Evolutionary conservation across 331 rosid genomes (phyloP).

Genomic region (Pyrus hybrid): DNA sequence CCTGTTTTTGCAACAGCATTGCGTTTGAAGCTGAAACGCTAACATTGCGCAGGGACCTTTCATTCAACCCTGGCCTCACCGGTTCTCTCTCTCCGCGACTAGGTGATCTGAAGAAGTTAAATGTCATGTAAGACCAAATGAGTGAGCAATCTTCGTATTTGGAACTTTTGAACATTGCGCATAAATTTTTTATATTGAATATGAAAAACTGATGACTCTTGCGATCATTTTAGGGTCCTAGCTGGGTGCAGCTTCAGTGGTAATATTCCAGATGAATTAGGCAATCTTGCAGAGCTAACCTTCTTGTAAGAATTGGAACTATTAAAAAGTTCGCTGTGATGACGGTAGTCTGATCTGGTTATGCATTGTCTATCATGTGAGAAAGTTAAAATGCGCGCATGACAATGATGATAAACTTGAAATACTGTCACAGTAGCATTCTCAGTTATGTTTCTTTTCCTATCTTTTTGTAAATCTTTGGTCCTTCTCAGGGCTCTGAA

Average conservation of each 20-base stretch:
- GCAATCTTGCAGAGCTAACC: conserved; percentile 54
- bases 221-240: conserved; percentile 45
- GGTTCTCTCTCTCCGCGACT: conserved; percentile 52
- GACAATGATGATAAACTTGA: too few species aligned
- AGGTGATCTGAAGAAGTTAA: conserved; percentile 48
- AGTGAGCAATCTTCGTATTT: neutral
- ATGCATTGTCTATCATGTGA: too few species aligned
- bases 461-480: neutral
- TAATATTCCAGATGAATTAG: conserved; percentile 59
- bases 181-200: neutral
- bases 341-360: too few species aligned
- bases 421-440: too few species aligned
- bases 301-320: conserved; percentile 53
- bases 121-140: conserved; percentile 51
- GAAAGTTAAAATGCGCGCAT: too few species aligned
- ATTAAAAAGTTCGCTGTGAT: too few species aligned
- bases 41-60: conserved; percentile 58
- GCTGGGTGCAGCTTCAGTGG: conserved; percentile 88
- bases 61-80: conserved; percentile 53
- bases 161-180: neutral
- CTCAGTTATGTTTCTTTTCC: too few species aligned
- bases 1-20: neutral
- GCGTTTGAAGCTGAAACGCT: conserved; percentile 3
- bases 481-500: conserved; percentile 51
- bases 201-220: neutral